phyloP scores from a whole-genome alignment of 306 rosid species.

The Amphicarpaea edgeworthii region DNA sequence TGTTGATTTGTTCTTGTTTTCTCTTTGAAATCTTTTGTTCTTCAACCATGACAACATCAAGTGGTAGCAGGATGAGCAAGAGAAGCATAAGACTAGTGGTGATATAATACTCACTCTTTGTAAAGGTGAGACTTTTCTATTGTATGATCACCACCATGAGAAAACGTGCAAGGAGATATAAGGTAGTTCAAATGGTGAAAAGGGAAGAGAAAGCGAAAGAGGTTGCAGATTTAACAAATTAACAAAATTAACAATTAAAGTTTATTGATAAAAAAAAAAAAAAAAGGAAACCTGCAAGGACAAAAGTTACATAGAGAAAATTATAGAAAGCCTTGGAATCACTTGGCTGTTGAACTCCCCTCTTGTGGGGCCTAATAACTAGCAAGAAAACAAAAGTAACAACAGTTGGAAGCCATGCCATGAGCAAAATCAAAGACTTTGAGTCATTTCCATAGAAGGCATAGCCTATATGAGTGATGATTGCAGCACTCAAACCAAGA shows the following conservation, averaged over 20 bases:
- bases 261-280: too few relatives aligned
- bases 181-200: too few relatives aligned
- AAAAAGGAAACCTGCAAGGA: constrained; percentile 66
- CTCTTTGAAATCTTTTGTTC: constrained; percentile 52
- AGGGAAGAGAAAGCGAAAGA: too few relatives aligned
- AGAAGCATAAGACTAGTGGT: constrained; percentile 51
- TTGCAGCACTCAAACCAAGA: constrained; percentile 46
- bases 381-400: constrained; percentile 55
- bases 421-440: constrained; percentile 57
- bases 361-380: constrained; percentile 48
- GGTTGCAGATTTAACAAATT: too few relatives aligned
- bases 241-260: too few relatives aligned
- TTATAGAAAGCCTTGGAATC: constrained; percentile 68
- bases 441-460: constrained; percentile 64
- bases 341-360: constrained; percentile 40
- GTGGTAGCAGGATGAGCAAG: constrained; percentile 66
- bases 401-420: constrained; percentile 77
- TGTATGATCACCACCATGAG: constrained; percentile 58
- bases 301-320: constrained; percentile 60
- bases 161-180: constrained; percentile 66
- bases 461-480: constrained; percentile 51
- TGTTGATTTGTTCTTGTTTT: constrained; percentile 4
- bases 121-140: constrained; percentile 51
- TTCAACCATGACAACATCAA: constrained; percentile 54
- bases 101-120: constrained; percentile 45